Base-by-base conservation (phyloP, 345 rosid species). In the Linum lewisii region DNA sequence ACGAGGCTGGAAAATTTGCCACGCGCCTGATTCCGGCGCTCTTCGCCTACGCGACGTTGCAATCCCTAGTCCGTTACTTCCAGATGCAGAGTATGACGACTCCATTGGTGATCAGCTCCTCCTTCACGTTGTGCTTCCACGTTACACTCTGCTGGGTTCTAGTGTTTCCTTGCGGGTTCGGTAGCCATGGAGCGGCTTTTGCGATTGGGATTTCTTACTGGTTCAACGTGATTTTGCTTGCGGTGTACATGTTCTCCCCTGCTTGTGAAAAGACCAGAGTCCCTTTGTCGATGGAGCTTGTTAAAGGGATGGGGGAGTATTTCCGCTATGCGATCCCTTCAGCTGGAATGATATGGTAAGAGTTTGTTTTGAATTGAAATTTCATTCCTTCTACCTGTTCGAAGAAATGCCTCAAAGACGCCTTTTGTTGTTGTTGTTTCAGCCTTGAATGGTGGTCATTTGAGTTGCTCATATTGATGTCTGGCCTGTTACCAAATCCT, bases 371-470 rank as follows among this genome's bases (percentile, higher is more conserved):
- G 3, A 38, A 8, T 6, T 4, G 5, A 38, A 38, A 8, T 38
- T 13, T 38, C 24, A 6, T 16, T 20, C 6, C 4, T 21, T 52
- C 24, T 23, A 52, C 24, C 11, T 21, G 7, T 52, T 52, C 14
- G 14, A 52, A 19, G 23, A 20, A 52, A 52, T 9, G 55, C 8
- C 14, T 52, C 11, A n/a, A 13, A 51, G 21, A 51, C 8, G 22
- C 7, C 20, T 3, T 20, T 19, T 52, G 19, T 14, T 20, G 24
- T 3, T 23, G 2, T 52, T 26, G 32, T 26, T 26, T 1, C 24
- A 52, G 55, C 56, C 25, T 52, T 15, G 56, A 52, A 52, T 52
- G 56, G 56, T 52, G 56, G 56, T 52, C 56, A 24, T 52, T 52
- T 21, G 56, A 52, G 56, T 52, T 52, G 24, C 56, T 52, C 25